A percentile compares a stretch with the other conserved stretches of the same genome.
These are phyloP conservation scores for Leccinum aurantiacum DNA, from an alignment of 768 basidiomycete species.

Conservation along the genomic window DNA sequence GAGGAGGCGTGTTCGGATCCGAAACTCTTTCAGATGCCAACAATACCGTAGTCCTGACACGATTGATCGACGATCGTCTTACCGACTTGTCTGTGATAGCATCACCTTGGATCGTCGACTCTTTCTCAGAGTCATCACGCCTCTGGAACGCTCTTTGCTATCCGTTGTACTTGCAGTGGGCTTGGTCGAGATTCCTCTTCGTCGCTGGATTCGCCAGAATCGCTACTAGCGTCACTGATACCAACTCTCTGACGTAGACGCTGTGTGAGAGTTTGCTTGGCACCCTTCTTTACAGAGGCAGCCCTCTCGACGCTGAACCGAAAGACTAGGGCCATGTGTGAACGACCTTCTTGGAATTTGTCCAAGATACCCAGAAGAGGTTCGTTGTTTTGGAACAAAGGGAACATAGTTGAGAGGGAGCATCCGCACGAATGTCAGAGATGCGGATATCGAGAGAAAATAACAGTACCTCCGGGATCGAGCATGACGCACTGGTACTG, in stretches of 20 bases:
- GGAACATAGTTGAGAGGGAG: constrained; percentile 87
- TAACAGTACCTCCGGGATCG: constrained; percentile 68
- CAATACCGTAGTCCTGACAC: constrained; percentile 4
- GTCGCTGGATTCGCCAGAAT: constrained; percentile 47
- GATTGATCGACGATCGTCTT: constrained; percentile 19
- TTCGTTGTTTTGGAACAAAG: constrained; percentile 81
- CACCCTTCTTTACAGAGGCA: constrained; percentile 79
- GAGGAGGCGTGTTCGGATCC: neutral
- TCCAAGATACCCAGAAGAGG: constrained; percentile 82
- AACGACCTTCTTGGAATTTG: constrained; percentile 86
- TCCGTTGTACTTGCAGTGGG: constrained; percentile 17
- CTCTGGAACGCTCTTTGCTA: constrained; percentile 27
- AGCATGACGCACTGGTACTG: constrained; percentile 65
- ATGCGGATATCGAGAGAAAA: too few relatives aligned
- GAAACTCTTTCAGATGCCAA: neutral
- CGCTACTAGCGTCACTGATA: constrained; percentile 59
- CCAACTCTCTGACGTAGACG: constrained; percentile 74
- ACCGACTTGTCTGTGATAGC: constrained; percentile 19
- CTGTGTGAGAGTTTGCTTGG: constrained; percentile 77
- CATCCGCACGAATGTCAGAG: constrained; percentile 48
- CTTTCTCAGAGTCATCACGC: constrained; percentile 34
- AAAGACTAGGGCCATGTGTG: constrained; percentile 89
- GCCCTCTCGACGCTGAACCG: constrained; percentile 73
- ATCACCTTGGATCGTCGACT: constrained; percentile 30
- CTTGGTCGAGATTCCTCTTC: constrained; percentile 34